phyloP scores from a whole-genome alignment of 495 filamentous ascomycete species.

The Thozetella sp. region DNA sequence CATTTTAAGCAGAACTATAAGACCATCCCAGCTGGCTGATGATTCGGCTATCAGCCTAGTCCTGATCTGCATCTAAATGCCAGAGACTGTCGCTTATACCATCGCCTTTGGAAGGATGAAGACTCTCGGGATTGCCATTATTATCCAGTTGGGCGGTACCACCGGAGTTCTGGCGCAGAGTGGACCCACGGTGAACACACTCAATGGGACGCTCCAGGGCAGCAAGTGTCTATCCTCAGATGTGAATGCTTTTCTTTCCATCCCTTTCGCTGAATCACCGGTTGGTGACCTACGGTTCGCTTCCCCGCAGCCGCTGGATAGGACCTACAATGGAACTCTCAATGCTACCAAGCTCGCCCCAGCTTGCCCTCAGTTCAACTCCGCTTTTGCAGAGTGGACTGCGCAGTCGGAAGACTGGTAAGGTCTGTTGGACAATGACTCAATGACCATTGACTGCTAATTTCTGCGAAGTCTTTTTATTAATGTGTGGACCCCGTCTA shows the following conservation, averaged over 20 bases:
- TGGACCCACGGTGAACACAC: constrained; percentile 45
- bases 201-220: constrained; percentile 46
- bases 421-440: constrained; percentile 41
- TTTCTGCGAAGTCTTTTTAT: constrained; percentile 67
- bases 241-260: constrained; percentile 46
- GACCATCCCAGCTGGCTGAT: no score
- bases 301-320: constrained; percentile 38
- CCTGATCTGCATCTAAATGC: no score
- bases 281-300: constrained; percentile 40
- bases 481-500: constrained; percentile 63
- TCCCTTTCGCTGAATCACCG: constrained; percentile 48
- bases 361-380: constrained; percentile 58
- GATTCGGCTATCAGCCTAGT: no score
- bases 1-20: no score
- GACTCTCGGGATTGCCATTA: no score
- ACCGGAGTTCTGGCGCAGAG: no score
- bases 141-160: no score
- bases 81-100: no score
- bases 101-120: no score
- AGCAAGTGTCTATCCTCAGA: constrained; percentile 32
- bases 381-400: no score
- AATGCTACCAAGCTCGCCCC: constrained; percentile 48
- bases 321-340: constrained; percentile 42
- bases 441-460: constrained; percentile 52
- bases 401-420: no score